Conservation (phyloP, 352 stramenopile species). For the Saprolegnia diclina region DNA sequence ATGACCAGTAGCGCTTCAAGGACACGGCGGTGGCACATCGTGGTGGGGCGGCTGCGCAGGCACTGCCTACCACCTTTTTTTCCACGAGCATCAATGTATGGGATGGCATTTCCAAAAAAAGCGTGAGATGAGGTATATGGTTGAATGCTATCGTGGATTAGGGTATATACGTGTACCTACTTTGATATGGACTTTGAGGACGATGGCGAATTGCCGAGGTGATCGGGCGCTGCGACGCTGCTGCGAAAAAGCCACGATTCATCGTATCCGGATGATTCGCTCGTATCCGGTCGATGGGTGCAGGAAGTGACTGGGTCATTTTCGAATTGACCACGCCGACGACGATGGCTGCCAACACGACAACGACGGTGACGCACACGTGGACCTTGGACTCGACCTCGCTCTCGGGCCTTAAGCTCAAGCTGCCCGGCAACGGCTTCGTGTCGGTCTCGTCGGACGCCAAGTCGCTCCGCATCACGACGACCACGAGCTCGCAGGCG, state of each 20-base stretch:
- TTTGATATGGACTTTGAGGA: too few species aligned
- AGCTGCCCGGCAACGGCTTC: conserved; percentile 11
- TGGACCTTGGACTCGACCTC: background rate
- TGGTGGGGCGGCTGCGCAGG: too few species aligned
- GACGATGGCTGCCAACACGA: conserved; percentile 1
- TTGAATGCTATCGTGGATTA: too few species aligned
- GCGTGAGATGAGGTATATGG: too few species aligned
- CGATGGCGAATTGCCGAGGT: background rate
- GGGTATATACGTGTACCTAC: too few species aligned
- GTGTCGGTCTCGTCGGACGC: background rate
- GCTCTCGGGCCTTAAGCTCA: conserved; percentile 10
- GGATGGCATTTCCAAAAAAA: too few species aligned
- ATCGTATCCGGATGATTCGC: background rate
- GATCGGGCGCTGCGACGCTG: background rate
- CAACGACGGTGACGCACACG: conserved; percentile 10
- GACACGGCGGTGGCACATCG: too few species aligned
- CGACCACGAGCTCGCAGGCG: conserved; percentile 15
- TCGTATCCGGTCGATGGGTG: background rate
- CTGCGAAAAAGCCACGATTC: background rate
- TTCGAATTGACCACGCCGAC: background rate
- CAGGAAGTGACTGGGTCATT: background rate
- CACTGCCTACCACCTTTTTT: too few species aligned
- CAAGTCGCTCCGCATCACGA: background rate
- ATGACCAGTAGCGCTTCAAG: too few species aligned
- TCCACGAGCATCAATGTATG: too few species aligned